Base-by-base conservation (phyloP, 1,284 basidiomycete genomes). In the Amylostereum chailletii region DNA sequence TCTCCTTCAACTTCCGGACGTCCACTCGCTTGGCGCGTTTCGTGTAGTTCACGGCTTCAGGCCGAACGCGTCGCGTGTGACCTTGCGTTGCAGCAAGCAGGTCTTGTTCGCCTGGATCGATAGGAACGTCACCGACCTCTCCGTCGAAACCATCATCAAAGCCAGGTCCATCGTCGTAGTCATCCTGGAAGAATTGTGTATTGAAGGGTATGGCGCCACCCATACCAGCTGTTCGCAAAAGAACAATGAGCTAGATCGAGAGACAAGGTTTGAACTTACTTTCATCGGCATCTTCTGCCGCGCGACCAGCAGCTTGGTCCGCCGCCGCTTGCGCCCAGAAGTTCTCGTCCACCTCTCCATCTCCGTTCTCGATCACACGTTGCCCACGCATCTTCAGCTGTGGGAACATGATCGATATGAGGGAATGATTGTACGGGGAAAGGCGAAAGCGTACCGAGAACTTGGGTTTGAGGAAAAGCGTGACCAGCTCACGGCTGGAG, bases 1-100 rank as follows among this genome's bases (percentile, higher is more conserved):
- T 96, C 55, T 99, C 96, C 71, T 99, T 99, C 58, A 99, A 74
- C 66, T 88, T 91, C 62, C 94, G 83, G 44, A 99, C 94, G 62
- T 99, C 96, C 31, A 99, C 94, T 41, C 94, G 76, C 71, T 98
- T 99, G 2, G 96, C 95, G 50, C 90, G 83, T 69, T 95, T 96
- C 3, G 94, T 88, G 61, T 96, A 98, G 58, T 94, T 93, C 59
- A 99, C 92, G 54, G 83, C 82, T 63, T 97, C 90, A 2, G 94
- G 94, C 52, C 84, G 76, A 39, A 91, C 82, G 7, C 90, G 83
- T 47, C 86, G 81, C 39, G 85, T 78, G 60, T 86, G 83, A 26
- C 86, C 84, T 58, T 90, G 84, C 0, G 90, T 90, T 1, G 79
- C 84, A 11, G 86, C 87, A 43, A 93, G 73, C 27, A 96, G 70